Evolutionary conservation across 129 eudicot species (phyloP).

Genomic region (Ambrosia trifida): DNA sequence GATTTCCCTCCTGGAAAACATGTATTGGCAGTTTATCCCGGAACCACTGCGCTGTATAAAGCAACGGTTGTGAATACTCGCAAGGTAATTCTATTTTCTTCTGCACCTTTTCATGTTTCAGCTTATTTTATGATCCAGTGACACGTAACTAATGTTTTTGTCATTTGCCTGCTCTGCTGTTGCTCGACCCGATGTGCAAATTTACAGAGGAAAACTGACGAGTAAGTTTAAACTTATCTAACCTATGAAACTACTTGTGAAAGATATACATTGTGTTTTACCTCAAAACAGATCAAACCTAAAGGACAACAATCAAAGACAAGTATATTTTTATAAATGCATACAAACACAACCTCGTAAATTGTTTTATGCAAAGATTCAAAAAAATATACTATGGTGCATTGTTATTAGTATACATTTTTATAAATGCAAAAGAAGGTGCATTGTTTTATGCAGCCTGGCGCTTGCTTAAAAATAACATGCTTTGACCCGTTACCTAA

Average conservation of each 20-base stretch:
- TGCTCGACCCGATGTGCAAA: not conserved
- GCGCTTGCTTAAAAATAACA: not conserved
- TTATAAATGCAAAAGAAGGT: not conserved
- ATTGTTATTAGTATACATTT: not conserved
- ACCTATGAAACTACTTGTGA: slow-evolving; percentile 8
- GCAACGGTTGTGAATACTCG: slow-evolving; percentile 92
- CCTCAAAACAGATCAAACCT: not conserved
- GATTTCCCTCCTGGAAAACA: slow-evolving; percentile 82
- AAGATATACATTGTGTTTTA: not conserved
- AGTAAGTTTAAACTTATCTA: slow-evolving; percentile 45
- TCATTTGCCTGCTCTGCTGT: slow-evolving; percentile 32
- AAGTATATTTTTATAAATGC: too few species aligned
- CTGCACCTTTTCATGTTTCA: slow-evolving; percentile 4
- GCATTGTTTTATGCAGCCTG: not conserved
- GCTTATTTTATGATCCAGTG: slow-evolving; percentile 14
- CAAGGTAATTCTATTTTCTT: slow-evolving; percentile 53
- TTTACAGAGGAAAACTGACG: slow-evolving; percentile 74
- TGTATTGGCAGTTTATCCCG: slow-evolving; percentile 92
- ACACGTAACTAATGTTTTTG: slow-evolving; percentile 23
- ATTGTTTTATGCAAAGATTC: not conserved
- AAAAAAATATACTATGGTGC: not conserved
- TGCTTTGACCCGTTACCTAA: not conserved
- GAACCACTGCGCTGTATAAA: slow-evolving; percentile 86
- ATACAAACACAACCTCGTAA: too few species aligned
- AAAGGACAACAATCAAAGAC: not conserved